Evolutionary conservation across 345 rosid species (phyloP), one percentile per base, ranked within the genome.

Genomic region (Odontarrhena argentea): DNA sequence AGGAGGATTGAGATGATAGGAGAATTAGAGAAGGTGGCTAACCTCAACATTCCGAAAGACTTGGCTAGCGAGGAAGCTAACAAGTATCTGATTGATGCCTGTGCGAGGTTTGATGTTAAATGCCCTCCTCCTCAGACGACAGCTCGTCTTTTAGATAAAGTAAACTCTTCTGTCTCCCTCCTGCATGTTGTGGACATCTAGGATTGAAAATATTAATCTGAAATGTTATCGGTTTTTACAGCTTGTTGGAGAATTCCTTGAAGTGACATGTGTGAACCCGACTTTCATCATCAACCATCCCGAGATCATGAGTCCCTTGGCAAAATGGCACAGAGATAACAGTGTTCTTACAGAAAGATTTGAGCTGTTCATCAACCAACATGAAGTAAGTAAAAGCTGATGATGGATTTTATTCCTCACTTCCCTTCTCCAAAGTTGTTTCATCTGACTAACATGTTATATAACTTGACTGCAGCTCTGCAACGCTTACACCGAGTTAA

Each of bases 401-500:
- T 26, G 45, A 26, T 14, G 58, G 43, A 26, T 35, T 55, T 67
- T 62, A 25, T 32, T 38, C 45, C 44, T 44, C 14, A 5, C 55
- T 47, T 8, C 3, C 18, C 53, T 48, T 69, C 34, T 15, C 5
- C 28, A 32, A n/a, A 40, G 47, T 15, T 26, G 41, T 5, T 61
- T 28, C 32, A 28, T 28, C 32, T 50, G 3, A 26, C 26, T 69
- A 32, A 42, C 40, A 57, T 50, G 18, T 62, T 38, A 41, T 61
- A 18, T 28, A 30, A 34, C 24, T 68, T 32, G 38, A 56, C 51
- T 22, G 13, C 70, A 95, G 97, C 70, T 91, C 34, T 89, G 92
- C 82, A 91, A 95, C 68, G 99, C 99, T 18, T 95, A 95, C 81
- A 95, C 97, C 3, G 99, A 95, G 76, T 58, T 91, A 80, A 95